Evolutionary conservation across 2,329 filamentous ascomycete genomes (phyloP), one percentile per base, ranked within the genome.

Genomic region (Penicillium italicum): DNA sequence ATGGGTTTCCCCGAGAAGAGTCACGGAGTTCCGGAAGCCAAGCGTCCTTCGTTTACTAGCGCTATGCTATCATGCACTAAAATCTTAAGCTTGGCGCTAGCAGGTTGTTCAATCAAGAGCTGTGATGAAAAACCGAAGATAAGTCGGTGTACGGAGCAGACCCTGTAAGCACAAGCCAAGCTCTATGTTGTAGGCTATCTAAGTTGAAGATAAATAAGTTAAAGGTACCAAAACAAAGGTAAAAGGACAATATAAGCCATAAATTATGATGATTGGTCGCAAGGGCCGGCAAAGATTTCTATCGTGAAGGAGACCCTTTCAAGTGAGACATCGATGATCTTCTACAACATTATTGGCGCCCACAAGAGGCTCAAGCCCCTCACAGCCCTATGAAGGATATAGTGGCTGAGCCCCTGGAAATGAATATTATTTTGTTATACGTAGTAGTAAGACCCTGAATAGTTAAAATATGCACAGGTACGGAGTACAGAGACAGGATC

Each of bases 401-500:
- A 18, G 44, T 36, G 31, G 20, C 31, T 26, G 18, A 46, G 18
- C 43, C 30, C 16, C 42, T 44, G 8, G 5, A 45, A 31, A 33
- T 28, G 8, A 28, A 42, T 42, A 26, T 18, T 18, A 18, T 37
- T 37, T n/a, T n/a, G n/a, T n/a, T n/a, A n/a, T n/a, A n/a, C n/a
- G n/a, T n/a, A n/a, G n/a, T n/a, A n/a, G 16, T 30, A 12, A 1
- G 8, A 18, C n/a, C 34, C 34, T 40, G 20, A 9, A 40, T 24
- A 40, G 6, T 4, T 26, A 26, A 6, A n/a, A n/a, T 38, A 24
- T 24, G 7, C 37, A 14, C 20, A 40, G 5, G 11, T 42, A 30
- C 26, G 9, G 16, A 9, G 37, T 18, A 18, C 10, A 16, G 55
- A 50, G 57, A 47, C 41, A 46, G 34, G 50, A 56, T 40, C 50